These are phyloP conservation scores for Tuber umbilicatum DNA, from an alignment of 495 filamentous ascomycete genomes.

Conservation along the genomic window DNA sequence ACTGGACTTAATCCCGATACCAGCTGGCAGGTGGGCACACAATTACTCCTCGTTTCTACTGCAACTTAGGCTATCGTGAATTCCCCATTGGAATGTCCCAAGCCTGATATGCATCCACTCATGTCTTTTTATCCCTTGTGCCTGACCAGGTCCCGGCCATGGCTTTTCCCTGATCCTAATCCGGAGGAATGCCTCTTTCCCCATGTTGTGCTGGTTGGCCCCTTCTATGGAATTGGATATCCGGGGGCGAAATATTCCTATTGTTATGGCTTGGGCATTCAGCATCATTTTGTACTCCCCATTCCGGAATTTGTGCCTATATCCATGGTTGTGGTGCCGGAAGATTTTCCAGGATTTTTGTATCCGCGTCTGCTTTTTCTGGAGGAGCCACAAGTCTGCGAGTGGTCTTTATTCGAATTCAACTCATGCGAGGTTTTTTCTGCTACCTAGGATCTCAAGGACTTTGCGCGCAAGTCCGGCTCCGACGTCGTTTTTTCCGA, in stretches of 20 bases:
- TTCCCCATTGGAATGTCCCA: conserved; percentile 38
- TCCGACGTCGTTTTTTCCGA: conserved; percentile 98
- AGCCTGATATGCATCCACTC: conserved; percentile 38
- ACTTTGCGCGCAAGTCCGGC: conserved; percentile 94
- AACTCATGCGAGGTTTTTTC: conserved; percentile 53
- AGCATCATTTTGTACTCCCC: conserved; percentile 36
- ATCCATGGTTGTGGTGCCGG: conserved; percentile 31
- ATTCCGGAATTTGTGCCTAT: conserved; percentile 37
- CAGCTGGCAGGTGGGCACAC: conserved; percentile 98
- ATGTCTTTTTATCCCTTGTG: conserved; percentile 38
- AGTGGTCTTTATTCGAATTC: conserved; percentile 46
- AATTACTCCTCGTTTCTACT: conserved; percentile 42
- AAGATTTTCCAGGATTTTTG: conserved; percentile 39
- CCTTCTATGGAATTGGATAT: conserved; percentile 13
- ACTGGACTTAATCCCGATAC: conserved; percentile 95
- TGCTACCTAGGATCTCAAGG: conserved; percentile 89
- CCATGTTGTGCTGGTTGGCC: conserved; percentile 38
- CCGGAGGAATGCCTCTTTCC: conserved; percentile 36
- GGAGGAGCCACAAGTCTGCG: conserved; percentile 40
- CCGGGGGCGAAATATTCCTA: conserved; percentile 25
- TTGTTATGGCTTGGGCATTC: conserved; percentile 37
- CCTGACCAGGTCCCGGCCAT: conserved; percentile 36
- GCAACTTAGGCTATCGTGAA: conserved; percentile 39
- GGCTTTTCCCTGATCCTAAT: conserved; percentile 30
- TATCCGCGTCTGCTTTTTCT: conserved; percentile 42